phyloP scores from a whole-genome alignment of 2,329 filamentous ascomycete species.

The Colletotrichum higginsianum region DNA sequence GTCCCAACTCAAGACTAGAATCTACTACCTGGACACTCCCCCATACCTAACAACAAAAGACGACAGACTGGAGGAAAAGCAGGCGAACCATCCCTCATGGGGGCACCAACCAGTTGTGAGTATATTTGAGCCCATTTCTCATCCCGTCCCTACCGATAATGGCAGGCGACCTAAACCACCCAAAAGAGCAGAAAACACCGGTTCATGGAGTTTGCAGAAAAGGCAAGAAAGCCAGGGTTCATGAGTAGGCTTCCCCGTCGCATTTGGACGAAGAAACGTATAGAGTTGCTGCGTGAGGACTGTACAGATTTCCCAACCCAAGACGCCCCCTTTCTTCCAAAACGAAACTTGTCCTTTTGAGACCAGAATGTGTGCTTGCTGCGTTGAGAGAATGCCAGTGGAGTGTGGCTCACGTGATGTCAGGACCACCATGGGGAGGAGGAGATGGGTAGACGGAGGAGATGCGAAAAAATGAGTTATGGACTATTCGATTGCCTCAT shows the following conservation, averaged over 20 bases:
- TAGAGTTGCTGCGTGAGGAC: conserved; percentile 44
- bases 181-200: conserved; percentile 37
- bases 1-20: conserved; percentile 32
- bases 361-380: conserved; percentile 43
- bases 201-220: conserved; percentile 37
- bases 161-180: conserved; percentile 17
- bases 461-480: conserved; percentile 55
- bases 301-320: conserved; percentile 54
- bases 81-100: conserved; percentile 31
- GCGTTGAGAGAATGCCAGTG: conserved; percentile 42
- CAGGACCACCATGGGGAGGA: conserved; percentile 42
- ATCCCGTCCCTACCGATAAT: conserved; percentile 24
- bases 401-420: conserved; percentile 42
- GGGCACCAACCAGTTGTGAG: conserved; percentile 30
- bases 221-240: conserved; percentile 40
- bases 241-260: conserved; percentile 39
- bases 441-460: conserved; percentile 40
- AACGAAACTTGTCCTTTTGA: conserved; percentile 50
- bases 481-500: conserved; percentile 70
- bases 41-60: conserved; percentile 34
- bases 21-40: conserved; percentile 23
- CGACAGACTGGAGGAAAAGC: conserved; percentile 22
- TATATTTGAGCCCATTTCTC: conserved; percentile 21
- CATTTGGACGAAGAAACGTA: conserved; percentile 39
- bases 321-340: conserved; percentile 51